Base-by-base conservation (phyloP, 306 rosid genomes). In the Dalbergia cultrata region DNA sequence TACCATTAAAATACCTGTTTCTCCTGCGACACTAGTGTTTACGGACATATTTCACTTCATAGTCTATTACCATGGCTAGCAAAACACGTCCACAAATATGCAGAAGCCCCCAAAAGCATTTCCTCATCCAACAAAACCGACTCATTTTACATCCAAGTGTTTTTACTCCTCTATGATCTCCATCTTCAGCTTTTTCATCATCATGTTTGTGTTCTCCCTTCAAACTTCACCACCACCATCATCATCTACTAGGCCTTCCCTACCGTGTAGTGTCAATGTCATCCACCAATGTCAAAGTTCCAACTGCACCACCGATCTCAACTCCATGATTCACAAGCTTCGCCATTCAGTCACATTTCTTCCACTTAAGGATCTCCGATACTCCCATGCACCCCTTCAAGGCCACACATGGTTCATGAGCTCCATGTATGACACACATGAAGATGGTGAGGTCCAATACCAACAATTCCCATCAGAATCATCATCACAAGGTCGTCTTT, bases 391-490 rank as follows among this genome's bases (percentile, higher is more conserved):
- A 1, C 69, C 95, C 11, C 90, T 84, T 1, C 74, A 74, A 11
- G 95, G 90, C 26, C 95, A 89, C 83, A 89, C 95, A 9, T 89
- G 97, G 95, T 88, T 92, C 88, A 90, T 92, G 93, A 92, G 92
- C 80, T 90, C 92, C 67, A 63, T 90, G 89, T 76, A 84, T 49
- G 94, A 92, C 39, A 69, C 84, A 0, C 89, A 72, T 7, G 58
- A 86, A 67, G 85, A 81, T 33, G 94, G 94, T 16, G 88, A 87
- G 31, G 95, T 89, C 21, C 94, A 90, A 67, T 90, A 81, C 88
- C 94, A 86, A 44, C 84, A 80, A 16, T 90, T 90, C 80, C 97
- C 97, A n/a, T 87, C 95, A 5, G 65, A 52, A 5, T 78, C 84
- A 1, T 84, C 93, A 11, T 84, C 93, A 11, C 53, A 72, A 1